Evolutionary conservation across 352 stramenopile species (phyloP), one percentile per base, ranked within the genome.

Genomic region (Phytophthora tubulina): DNA sequence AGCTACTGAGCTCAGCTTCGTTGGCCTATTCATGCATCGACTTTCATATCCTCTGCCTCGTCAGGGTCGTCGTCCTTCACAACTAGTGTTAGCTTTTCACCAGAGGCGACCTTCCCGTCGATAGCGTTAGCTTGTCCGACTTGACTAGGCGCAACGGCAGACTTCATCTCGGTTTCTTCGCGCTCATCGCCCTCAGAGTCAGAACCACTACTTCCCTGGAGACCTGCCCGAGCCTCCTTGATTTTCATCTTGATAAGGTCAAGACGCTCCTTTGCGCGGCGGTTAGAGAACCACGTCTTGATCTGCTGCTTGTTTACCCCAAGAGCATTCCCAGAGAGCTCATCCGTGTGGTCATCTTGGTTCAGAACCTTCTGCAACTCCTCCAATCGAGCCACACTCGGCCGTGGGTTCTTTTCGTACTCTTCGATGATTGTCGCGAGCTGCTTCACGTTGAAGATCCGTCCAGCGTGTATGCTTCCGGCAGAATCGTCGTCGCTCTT

Each of bases 371-470:
- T 80, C 56, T 91, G 73, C 38, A 96, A 67, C 59, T 94, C 85
- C 52, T 92, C 85, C 51, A 96, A 63, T 52, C 88, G 86, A 30
- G 81, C 62, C 13, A 82, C 75, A 41, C 71, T 91, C 27, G 89
- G 89, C 3, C 82, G 79, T 30, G 87, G 82, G 50, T 91, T 95
- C 74, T 93, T 92, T 70, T 94, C 89, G 59, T 95, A 96, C 66
- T 92, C 85, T 63, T 94, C 89, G 49, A 94, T 92, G 39, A 96
- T 91, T 41, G 84, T 92, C 21, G 85, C 85, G 7, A 96, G 77
- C 73, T 96, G 89, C 67, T 95, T 94, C 35, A 95, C 82, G 57
- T 94, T 96, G 44, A 94, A 96, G 58, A 95, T 89, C 58, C 86
- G 86, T 13, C 86, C 88, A 15, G 81, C 65, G 36, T 91, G 81